Evolutionary conservation across 306 rosid species (phyloP).

Genomic region (Luffa aegyptiaca): DNA sequence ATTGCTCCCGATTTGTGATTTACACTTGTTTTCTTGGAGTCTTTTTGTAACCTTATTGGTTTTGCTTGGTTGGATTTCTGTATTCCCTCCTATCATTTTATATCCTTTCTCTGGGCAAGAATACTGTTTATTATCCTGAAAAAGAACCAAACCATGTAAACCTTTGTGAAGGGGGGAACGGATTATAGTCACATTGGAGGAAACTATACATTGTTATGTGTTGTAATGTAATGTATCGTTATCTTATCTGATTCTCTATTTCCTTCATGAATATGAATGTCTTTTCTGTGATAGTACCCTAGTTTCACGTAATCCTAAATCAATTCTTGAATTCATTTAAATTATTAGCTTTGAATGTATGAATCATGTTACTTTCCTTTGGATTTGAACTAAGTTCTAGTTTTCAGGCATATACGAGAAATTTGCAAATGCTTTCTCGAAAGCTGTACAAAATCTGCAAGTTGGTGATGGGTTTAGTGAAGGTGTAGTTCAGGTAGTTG

Average conservation of each 20-base stretch:
- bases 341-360: neutral
- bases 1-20: neutral
- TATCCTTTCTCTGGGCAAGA: neutral
- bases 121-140: neutral
- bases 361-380: neutral
- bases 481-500: slow-evolving; percentile 72
- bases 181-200: neutral
- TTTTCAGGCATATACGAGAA: slow-evolving; percentile 74
- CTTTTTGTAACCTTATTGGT: neutral
- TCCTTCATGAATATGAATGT: neutral
- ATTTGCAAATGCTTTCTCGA: slow-evolving; percentile 54
- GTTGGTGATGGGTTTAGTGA: slow-evolving; percentile 93
- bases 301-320: neutral
- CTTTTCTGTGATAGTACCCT: neutral
- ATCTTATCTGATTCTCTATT: neutral
- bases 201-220: neutral
- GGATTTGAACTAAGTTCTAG: slow-evolving; percentile 3
- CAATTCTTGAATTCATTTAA: neutral
- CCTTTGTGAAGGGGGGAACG: neutral
- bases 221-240: neutral
- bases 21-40: neutral
- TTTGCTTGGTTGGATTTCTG: neutral
- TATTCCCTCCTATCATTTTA: neutral
- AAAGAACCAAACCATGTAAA: neutral
- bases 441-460: slow-evolving; percentile 72